These are phyloP conservation scores for Pseudogymnoascus sp. DNA, from an alignment of 2,329 filamentous ascomycete species.

Conservation along the genomic window DNA sequence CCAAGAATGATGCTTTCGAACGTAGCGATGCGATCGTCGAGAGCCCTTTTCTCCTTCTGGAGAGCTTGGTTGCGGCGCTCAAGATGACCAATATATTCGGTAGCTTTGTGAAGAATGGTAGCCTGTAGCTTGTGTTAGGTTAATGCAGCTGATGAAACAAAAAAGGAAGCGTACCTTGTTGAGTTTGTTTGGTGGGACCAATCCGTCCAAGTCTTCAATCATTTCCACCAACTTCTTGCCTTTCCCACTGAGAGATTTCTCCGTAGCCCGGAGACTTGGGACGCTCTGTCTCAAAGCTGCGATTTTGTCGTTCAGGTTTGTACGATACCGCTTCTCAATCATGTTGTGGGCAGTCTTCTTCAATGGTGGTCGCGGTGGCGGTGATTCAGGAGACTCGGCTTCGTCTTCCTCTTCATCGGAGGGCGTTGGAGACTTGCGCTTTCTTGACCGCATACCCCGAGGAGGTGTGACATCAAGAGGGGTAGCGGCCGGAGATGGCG, in stretches of 20 bases:
- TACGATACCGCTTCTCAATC: conserved; percentile 77
- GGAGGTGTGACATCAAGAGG: not conserved
- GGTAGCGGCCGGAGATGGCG: not conserved
- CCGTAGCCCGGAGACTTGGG: conserved; percentile 53
- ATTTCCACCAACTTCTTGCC: conserved; percentile 37
- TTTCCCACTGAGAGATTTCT: conserved; percentile 16
- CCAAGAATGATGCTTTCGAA: not conserved
- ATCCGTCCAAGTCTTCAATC: conserved; percentile 49
- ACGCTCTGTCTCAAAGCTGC: conserved; percentile 67
- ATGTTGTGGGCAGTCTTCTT: conserved; percentile 82
- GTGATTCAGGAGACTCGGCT: not conserved
- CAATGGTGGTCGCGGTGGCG: conserved; percentile 32
- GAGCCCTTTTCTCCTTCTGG: not conserved
- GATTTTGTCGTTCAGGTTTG: conserved; percentile 79
- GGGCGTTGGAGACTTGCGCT: not conserved
- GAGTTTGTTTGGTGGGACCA: conserved; percentile 57
- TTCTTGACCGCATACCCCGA: not conserved
- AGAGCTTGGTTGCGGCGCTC: conserved; percentile 12
- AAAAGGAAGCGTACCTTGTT: conserved; percentile 45
- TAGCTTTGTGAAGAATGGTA: conserved; percentile 18
- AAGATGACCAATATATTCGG: conserved; percentile 20
- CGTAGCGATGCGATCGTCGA: not conserved
- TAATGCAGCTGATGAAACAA: not conserved
- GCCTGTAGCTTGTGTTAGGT: conserved; percentile 12
- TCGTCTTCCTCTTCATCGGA: not conserved